Base-by-base conservation (phyloP, 495 filamentous ascomycete genomes). In the Pseudevernia furfuracea region DNA sequence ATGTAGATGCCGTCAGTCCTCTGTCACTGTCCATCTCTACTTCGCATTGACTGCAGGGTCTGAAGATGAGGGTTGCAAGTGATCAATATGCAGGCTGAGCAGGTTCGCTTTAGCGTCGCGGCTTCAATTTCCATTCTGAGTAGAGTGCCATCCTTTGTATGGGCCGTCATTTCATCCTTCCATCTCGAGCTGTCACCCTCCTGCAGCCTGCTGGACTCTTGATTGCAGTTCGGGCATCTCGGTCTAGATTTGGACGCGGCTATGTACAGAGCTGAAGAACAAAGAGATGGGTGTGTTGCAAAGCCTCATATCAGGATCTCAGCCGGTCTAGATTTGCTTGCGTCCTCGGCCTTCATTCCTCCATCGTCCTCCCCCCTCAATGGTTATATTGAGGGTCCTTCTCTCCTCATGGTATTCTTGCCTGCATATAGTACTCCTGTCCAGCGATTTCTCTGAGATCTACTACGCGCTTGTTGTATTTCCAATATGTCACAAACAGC, bases 401-500 rank as follows among this genome's bases (percentile, higher is more conserved):
- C 49, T 32, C 49, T 32, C 1, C 14, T 32, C 23, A 30, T 28
- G 7, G 2, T 55, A n/a, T 55, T 55, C 15, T 6, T 21, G 34
- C 12, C 28, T 55, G 8, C 15, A 15, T 1, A 55, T 34, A 21
- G 2, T 21, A 55, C 28, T 23, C 30, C 17, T 7, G 34, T 8
- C n/a, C 30, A 21, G 1, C n/a, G 5, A 4, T 28, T 14, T 9
- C 46, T 25, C 11, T 49, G 14, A 55, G 9, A 12, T 53, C 17
- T 55, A 3, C 12, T 21, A 9, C 17, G 28, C 21, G 19, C 52
- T 34, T 30, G 8, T 21, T 30, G 2, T 19, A 63, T 0, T 3
- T 19, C 17, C 28, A 19, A 23, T 1, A 70, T 70, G 66, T 70
- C 68, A 34, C 49, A 39, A 49, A 60, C 59, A 17, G 30, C 63